A percentile compares a stretch with the other conserved stretches of the same genome.
Conservation (phyloP, 768 basidiomycete genomes). For the Hydnomerulius pinastri region DNA sequence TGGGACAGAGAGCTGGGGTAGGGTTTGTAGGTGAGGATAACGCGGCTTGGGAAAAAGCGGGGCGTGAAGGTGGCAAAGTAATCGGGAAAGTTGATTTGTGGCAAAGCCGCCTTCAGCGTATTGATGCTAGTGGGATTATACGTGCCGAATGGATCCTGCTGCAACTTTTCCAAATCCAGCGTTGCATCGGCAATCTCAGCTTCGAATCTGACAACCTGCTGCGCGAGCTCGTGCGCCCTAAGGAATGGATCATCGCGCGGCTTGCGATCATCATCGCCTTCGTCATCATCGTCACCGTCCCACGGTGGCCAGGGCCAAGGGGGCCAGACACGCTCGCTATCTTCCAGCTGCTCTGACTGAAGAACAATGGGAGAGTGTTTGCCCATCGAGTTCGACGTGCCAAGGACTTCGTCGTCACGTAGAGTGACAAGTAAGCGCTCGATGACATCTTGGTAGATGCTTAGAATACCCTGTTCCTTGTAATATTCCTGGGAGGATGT, state of each 20-base stretch:
- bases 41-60: slow-evolving; percentile 68
- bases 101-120: slow-evolving; percentile 67
- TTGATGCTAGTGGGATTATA: slow-evolving; percentile 83
- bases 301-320: slow-evolving; percentile 89
- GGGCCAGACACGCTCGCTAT: slow-evolving; percentile 55
- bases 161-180: slow-evolving; percentile 75
- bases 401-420: slow-evolving; percentile 42
- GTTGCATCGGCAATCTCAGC: slow-evolving; percentile 73
- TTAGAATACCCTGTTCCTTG: slow-evolving; percentile 67
- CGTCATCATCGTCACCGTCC: slow-evolving; percentile 62
- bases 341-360: slow-evolving; percentile 41
- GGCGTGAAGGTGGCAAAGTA: slow-evolving; percentile 88
- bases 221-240: slow-evolving; percentile 63
- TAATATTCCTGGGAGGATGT: slow-evolving; percentile 74
- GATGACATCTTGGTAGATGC: slow-evolving; percentile 70
- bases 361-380: slow-evolving; percentile 26
- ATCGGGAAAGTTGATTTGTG: slow-evolving; percentile 78
- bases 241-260: slow-evolving; percentile 35
- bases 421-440: slow-evolving; percentile 65
- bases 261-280: slow-evolving; percentile 41
- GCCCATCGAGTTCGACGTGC: slow-evolving; percentile 7
- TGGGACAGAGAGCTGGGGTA: slow-evolving; percentile 68
- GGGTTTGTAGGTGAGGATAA: slow-evolving; percentile 82
- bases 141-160: slow-evolving; percentile 79
- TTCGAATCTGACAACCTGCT: slow-evolving; percentile 78